phyloP scores from a whole-genome alignment of 306 rosid genomes.

The Cicer bijugum region DNA sequence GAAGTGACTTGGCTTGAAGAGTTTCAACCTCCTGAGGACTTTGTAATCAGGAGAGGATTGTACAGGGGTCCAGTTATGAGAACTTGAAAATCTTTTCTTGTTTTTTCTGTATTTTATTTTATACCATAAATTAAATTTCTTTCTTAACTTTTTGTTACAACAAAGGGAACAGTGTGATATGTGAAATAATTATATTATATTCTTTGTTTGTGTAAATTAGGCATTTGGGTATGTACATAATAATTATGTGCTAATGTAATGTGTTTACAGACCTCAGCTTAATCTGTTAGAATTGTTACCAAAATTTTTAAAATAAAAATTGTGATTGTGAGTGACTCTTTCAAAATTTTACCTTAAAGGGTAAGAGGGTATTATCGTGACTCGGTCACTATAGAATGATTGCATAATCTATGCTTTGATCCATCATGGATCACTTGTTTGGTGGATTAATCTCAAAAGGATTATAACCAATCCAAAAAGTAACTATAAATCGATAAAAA shows the following conservation, averaged over 20 bases:
- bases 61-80: slow-evolving; percentile 92
- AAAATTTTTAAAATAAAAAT: no score
- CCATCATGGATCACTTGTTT: no score
- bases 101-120: slow-evolving; percentile 42
- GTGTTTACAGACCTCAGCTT: slow-evolving; percentile 50
- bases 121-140: slow-evolving; percentile 48
- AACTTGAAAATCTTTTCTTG: slow-evolving; percentile 59
- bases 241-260: slow-evolving; percentile 43
- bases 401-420: no score
- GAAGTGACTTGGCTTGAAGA: slow-evolving; percentile 89
- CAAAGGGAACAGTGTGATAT: slow-evolving; percentile 49
- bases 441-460: no score
- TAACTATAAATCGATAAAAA: no score
- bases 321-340: no score
- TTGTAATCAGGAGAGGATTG: slow-evolving; percentile 88
- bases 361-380: no score
- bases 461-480: no score
- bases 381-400: no score
- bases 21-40: slow-evolving; percentile 86
- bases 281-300: slow-evolving; percentile 30
- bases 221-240: slow-evolving; percentile 72
- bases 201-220: slow-evolving; percentile 52
- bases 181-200: slow-evolving; percentile 50
- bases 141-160: slow-evolving; percentile 50
- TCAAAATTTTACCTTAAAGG: no score